A percentile compares a stretch with the other conserved stretches of the same genome.
Evolutionary conservation across 2,329 filamentous ascomycete species (phyloP).

Genomic region (Sporothrix brunneoviolacea): DNA sequence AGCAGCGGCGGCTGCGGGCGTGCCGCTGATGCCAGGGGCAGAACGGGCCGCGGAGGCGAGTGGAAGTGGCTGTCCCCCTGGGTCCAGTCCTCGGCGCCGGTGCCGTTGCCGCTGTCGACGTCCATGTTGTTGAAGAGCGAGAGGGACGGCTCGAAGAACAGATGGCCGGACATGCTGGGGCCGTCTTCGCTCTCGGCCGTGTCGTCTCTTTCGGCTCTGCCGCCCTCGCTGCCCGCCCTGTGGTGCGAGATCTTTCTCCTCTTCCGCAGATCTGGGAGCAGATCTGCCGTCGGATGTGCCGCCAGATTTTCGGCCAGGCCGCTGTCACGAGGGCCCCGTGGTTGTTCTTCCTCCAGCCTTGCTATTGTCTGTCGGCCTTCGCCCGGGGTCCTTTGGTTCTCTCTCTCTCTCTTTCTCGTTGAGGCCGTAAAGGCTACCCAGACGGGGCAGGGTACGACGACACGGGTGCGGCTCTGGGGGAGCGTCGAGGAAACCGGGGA

Average conservation of each 20-base stretch:
- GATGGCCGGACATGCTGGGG: not conserved
- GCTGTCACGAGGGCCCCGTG: not conserved
- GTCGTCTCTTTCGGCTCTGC: not conserved
- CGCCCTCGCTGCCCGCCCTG: not conserved
- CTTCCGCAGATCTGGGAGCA: not conserved
- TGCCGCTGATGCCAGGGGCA: no score
- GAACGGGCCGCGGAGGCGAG: not conserved
- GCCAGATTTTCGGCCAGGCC: not conserved
- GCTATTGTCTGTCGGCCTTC: not conserved
- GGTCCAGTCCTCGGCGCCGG: slow-evolving; percentile 13
- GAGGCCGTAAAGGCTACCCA: no score
- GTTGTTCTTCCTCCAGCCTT: slow-evolving; percentile 1
- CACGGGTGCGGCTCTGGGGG: no score
- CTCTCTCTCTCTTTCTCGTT: no score
- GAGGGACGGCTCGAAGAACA: not conserved
- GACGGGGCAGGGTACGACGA: no score
- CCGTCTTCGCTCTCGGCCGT: not conserved
- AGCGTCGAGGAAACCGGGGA: no score
- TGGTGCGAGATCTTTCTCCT: slow-evolving; percentile 4
- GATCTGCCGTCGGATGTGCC: not conserved
- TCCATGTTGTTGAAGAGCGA: slow-evolving; percentile 9
- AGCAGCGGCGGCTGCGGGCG: no score
- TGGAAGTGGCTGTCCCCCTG: not conserved
- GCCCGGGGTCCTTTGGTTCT: not conserved
- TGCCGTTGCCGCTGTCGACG: slow-evolving; percentile 5